Evolutionary conservation across 441 rosid genomes (phyloP).

Genomic region (Cnidoscolus chayamansa): DNA sequence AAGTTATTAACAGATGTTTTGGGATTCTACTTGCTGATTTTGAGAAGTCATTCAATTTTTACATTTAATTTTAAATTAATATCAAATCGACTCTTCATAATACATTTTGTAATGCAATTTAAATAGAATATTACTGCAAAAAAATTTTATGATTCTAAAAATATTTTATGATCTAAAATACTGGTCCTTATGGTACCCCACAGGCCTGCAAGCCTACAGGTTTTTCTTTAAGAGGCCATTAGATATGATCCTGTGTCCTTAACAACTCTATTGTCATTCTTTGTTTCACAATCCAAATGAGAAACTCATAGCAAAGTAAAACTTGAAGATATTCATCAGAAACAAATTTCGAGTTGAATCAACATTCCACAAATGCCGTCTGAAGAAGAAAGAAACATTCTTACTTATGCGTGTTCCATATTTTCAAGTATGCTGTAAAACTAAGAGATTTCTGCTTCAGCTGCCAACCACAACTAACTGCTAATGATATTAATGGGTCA

Average conservation of each 20-base stretch:
- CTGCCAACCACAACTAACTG: not conserved
- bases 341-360: not conserved
- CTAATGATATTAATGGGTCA: not conserved
- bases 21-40: conserved; percentile 21
- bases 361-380: not conserved
- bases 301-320: not conserved
- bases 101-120: no score
- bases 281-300: not conserved
- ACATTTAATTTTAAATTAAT: conserved; percentile 23
- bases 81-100: no score
- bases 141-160: no score
- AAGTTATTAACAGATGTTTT: conserved; percentile 29
- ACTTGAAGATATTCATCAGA: not conserved
- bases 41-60: conserved; percentile 23
- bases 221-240: conserved; percentile 27
- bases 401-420: not conserved
- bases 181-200: conserved; percentile 62
- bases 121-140: no score
- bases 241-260: not conserved
- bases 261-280: not conserved
- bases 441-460: not conserved
- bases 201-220: conserved; percentile 72
- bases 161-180: conserved; percentile 34
- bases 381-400: not conserved
- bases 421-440: not conserved